These are phyloP conservation scores for Colletotrichum sp. DNA, from an alignment of 2,329 filamentous ascomycete genomes.

Conservation along the genomic window DNA sequence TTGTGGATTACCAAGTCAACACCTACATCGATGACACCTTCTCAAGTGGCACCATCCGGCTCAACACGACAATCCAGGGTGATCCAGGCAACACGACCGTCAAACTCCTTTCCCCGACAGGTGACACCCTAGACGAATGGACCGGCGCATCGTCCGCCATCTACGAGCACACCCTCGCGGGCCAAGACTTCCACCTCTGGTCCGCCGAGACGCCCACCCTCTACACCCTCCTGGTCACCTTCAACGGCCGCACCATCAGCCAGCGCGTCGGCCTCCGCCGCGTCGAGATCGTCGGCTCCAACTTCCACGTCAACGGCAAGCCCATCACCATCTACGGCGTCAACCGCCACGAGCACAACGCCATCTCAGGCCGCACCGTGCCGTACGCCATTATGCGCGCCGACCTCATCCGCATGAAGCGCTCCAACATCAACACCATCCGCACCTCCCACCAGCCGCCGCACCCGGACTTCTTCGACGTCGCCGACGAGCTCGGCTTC, in stretches of 20 bases:
- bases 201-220: constrained; percentile 71
- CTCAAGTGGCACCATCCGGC: constrained; percentile 52
- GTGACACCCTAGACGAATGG: constrained; percentile 22
- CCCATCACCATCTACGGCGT: constrained; percentile 71
- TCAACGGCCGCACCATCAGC: constrained; percentile 41
- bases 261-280: constrained; percentile 69
- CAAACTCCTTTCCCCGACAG: neutral
- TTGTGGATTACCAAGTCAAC: constrained; percentile 61
- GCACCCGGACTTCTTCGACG: constrained; percentile 62
- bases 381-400: constrained; percentile 61
- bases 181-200: constrained; percentile 65
- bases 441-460: constrained; percentile 71
- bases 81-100: constrained; percentile 22
- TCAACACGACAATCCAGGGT: constrained; percentile 46
- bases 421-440: constrained; percentile 72
- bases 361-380: constrained; percentile 63
- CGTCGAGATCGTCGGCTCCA: constrained; percentile 63
- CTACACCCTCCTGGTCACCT: constrained; percentile 52
- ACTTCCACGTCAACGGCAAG: constrained; percentile 69
- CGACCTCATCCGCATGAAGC: constrained; percentile 71
- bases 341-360: constrained; percentile 75
- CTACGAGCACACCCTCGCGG: constrained; percentile 39
- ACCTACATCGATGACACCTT: constrained; percentile 61
- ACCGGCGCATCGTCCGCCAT: neutral
- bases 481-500: constrained; percentile 67